Evolutionary conservation across 2,329 filamentous ascomycete genomes (phyloP), one percentile per base, ranked within the genome.

Genomic region (Dactylellina drechsleri): DNA sequence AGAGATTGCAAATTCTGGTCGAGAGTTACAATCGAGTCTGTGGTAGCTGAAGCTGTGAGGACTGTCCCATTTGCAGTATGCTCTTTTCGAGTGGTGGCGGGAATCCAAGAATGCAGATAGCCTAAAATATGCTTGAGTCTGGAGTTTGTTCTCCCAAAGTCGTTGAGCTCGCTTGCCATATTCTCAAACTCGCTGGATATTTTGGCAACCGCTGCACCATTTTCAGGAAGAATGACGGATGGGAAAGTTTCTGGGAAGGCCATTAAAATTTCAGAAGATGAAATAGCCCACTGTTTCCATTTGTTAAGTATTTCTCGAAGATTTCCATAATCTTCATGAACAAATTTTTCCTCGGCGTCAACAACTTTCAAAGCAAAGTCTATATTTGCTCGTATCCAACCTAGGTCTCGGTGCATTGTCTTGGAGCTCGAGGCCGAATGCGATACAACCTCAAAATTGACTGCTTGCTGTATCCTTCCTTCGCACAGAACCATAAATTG

Each of bases 321-420:
- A 4, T 60, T 40, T 3, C 36, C 26, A 18, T 68, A 75, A 23
- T 68, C 36, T n/a, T 52, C 45, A 10, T 52, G 58, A 15, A 65
- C 45, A 18, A 75, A 68, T 12, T 54, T 43, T 53, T 57, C 64
- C 23, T 75, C 71, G n/a, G 31, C 64, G 43, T 75, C 71, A 41
- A 68, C 50, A 8, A 68, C 50, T 23, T 54, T 68, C 1, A 68
- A 13, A 20, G 58, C 71, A 40, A 75, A 68, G 7, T 65, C 31
- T 16, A 75, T 64, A 26, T 75, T 75, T 16, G 47, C 52, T 28
- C 43, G 52, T 20, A 68, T 20, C 71, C 71, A 75, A n/a, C 64
- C 43, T n/a, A 75, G 50, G 5, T 26, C 16, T 18, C 49, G 53
- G 41, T 10, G 13, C 5, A 67, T 4, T 28, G 20, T 8, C 20